A percentile compares a stretch with the other conserved stretches of the same genome.
Conservation (phyloP, 2,329 filamentous ascomycete species). For the Ceratocystis huliohia region DNA sequence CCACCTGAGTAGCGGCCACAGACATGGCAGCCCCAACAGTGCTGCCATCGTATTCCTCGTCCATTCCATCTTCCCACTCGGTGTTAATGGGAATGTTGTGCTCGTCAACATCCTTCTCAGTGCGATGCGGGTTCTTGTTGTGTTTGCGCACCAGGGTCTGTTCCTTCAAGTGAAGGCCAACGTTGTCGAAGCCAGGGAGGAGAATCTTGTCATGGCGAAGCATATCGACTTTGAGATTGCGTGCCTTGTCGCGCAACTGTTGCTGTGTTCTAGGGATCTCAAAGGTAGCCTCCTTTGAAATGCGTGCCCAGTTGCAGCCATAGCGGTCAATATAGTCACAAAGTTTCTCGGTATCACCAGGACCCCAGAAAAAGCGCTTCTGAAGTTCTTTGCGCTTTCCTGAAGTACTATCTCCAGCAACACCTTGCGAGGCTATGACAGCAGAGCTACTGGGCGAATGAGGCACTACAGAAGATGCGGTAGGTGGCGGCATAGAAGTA, state of each 20-base stretch:
- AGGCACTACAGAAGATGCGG: constrained; percentile 3
- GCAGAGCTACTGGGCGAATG: neutral
- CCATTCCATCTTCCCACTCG: constrained; percentile 20
- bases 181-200: constrained; percentile 38
- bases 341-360: constrained; percentile 18
- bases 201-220: constrained; percentile 35
- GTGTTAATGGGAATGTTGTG: constrained; percentile 32
- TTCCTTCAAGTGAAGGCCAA: constrained; percentile 41
- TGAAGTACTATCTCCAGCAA: constrained; percentile 14
- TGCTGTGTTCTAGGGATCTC: constrained; percentile 38
- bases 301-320: constrained; percentile 21
- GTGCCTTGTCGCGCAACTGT: constrained; percentile 45
- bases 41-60: constrained; percentile 17
- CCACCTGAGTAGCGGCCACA: neutral
- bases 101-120: constrained; percentile 35
- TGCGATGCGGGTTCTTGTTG: constrained; percentile 39
- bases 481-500: constrained; percentile 2
- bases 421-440: neutral
- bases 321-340: constrained; percentile 19
- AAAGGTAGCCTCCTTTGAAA: constrained; percentile 19
- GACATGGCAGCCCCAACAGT: constrained; percentile 2
- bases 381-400: constrained; percentile 18
- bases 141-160: constrained; percentile 29
- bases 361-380: constrained; percentile 24
- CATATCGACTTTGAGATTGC: constrained; percentile 42